Base-by-base conservation (phyloP, 73 alveolate genomes). In the Effrenium voratum region DNA sequence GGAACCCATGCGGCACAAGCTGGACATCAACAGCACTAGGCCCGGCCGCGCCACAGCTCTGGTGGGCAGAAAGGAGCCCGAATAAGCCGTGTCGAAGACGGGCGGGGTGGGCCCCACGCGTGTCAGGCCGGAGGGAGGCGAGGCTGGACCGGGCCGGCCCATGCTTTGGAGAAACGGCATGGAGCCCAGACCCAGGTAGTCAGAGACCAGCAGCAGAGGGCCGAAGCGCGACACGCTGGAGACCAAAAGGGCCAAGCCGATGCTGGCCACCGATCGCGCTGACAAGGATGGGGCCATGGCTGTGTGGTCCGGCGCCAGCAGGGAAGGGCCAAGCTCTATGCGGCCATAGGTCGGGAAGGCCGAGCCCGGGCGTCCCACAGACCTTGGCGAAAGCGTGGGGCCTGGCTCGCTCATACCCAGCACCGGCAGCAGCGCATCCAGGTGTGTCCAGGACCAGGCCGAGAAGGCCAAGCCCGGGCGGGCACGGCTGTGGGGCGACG, bases 121-220 rank as follows among this genome's bases (percentile, higher is more conserved):
- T 34, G 93, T 93, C 34, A 93, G 43, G 57, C 93, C 98, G 49
- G 73, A 75, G 80, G 57, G 90, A 15, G 68, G 38, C 47, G 40
- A 34, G 0, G 85, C 22, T 40, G 50, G 41, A 32, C 92, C 98
- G 52, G 36, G 38, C 12, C 30, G 47, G n/a, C 49, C 36, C 70
- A 57, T 38, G 41, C 98, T 76, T 26, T 30, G 98, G 30, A n/a
- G 32, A 2, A 40, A 59, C 92, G 43, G 47, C 55, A 43, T 26
- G 15, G 36, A 52, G 68, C 57, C 98, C 12, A 30, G 59, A n/a
- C 75, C 70, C 5, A 36, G 92, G 24, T 5, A 28, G 63, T 92
- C 91, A 0, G 46, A 79, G 40, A 44, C 66, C 52, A 40, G 40
- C 70, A 41, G 82, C 44, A n/a, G 28, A 41, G 15, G 38, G n/a